Percentiles rank a stretch among this genome's conserved stretches.
These are phyloP conservation scores for Calonectria leucothoes DNA, from an alignment of 2,329 filamentous ascomycete species.

Conservation along the genomic window DNA sequence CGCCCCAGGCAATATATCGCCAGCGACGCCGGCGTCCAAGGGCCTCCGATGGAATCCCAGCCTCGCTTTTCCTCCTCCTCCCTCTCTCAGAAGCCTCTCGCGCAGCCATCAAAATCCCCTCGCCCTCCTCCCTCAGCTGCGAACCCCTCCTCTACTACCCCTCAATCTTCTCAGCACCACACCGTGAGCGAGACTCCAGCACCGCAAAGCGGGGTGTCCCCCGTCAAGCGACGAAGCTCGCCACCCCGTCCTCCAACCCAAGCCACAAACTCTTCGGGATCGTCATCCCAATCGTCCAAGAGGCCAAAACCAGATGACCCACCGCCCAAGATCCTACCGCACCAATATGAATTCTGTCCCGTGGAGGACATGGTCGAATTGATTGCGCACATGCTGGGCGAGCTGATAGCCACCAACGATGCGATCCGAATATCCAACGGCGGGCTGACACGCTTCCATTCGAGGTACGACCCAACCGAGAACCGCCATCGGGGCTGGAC, in stretches of 20 bases:
- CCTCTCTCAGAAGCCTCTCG: slow-evolving; percentile 36
- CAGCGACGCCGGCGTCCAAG: slow-evolving; percentile 36
- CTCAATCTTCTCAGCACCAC: slow-evolving; percentile 30
- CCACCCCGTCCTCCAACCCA: slow-evolving; percentile 43
- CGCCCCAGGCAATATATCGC: slow-evolving; percentile 39
- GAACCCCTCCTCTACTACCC: slow-evolving; percentile 25
- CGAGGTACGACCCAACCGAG: slow-evolving; percentile 68
- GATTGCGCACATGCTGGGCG: slow-evolving; percentile 94
- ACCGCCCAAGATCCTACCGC: slow-evolving; percentile 71
- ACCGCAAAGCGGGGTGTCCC: slow-evolving; percentile 43
- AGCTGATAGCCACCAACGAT: slow-evolving; percentile 94
- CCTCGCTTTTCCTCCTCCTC: slow-evolving; percentile 27
- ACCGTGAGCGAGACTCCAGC: slow-evolving; percentile 25
- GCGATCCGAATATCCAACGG: slow-evolving; percentile 80
- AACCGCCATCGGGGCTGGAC: slow-evolving; percentile 15
- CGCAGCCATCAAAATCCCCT: slow-evolving; percentile 35
- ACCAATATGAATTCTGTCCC: slow-evolving; percentile 83
- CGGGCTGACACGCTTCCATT: slow-evolving; percentile 93
- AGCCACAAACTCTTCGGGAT: slow-evolving; percentile 42
- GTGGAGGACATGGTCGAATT: slow-evolving; percentile 89
- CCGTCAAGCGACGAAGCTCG: slow-evolving; percentile 48
- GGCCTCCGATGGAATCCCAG: slow-evolving; percentile 32
- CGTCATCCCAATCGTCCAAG: slow-evolving; percentile 56
- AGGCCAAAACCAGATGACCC: slow-evolving; percentile 62
- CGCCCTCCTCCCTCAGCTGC: slow-evolving; percentile 25